Evolutionary conservation across 202 grass and related monocot genomes (phyloP).

Genomic region (Tripidium arundinaceum): DNA sequence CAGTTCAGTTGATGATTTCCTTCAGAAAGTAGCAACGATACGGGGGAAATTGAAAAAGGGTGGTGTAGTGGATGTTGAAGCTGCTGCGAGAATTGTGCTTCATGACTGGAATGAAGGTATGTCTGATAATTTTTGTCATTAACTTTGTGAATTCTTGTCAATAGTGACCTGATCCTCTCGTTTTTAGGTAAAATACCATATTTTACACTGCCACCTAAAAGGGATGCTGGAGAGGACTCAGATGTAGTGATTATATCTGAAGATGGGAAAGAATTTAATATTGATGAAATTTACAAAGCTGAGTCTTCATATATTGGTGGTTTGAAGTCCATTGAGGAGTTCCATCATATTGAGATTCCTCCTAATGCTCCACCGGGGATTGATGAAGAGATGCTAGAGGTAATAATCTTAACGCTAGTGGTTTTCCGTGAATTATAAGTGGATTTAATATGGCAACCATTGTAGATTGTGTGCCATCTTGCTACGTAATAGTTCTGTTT

Average conservation of each 20-base stretch:
- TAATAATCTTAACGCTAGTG: constrained; percentile 1
- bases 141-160: not conserved
- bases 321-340: constrained; percentile 73
- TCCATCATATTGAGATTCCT: constrained; percentile 78
- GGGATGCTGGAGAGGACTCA: constrained; percentile 37
- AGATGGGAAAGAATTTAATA: constrained; percentile 71
- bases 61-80: too few species aligned
- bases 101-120: too few species aligned
- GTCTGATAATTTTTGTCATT: not conserved
- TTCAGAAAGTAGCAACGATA: too few species aligned
- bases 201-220: constrained; percentile 74
- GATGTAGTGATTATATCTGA: constrained; percentile 65
- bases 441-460: not conserved
- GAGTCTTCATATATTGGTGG: constrained; percentile 78
- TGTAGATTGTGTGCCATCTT: not conserved
- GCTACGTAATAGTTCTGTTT: not conserved
- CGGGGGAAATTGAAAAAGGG: too few species aligned
- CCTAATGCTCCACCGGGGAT: constrained; percentile 60
- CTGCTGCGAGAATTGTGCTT: too few species aligned
- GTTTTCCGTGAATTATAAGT: constrained; percentile 10
- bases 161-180: not conserved
- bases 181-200: constrained; percentile 93
- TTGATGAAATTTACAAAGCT: constrained; percentile 75
- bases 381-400: constrained; percentile 77
- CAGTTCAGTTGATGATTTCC: too few species aligned